phyloP scores from a whole-genome alignment of 805 yeast species.

The Kockiozyma suomiensis region DNA sequence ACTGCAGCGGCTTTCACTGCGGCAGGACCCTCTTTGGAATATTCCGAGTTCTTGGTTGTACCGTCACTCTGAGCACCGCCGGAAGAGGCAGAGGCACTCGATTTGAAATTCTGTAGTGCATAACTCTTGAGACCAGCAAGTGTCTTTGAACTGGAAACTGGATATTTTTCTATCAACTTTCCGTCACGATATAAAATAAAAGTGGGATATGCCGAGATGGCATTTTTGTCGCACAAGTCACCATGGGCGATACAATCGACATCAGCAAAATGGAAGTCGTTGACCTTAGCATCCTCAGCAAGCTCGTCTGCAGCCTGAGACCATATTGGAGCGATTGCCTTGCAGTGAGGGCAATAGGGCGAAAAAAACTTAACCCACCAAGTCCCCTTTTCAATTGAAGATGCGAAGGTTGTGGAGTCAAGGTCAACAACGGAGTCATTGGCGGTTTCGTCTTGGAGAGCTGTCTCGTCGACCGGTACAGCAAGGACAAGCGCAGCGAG shows the following conservation, averaged over 20 bases:
- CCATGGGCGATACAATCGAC: conserved; percentile 87
- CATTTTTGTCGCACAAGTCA: conserved; percentile 75
- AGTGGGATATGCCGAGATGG: conserved; percentile 67
- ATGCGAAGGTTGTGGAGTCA: conserved; percentile 17
- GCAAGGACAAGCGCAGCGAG: conserved; percentile 9
- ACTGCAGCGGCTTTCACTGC: neutral
- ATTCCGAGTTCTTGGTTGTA: neutral
- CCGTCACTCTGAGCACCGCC: conserved; percentile 11
- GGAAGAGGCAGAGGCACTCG: neutral
- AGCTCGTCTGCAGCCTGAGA: conserved; percentile 59
- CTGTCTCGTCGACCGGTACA: conserved; percentile 6
- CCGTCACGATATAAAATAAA: conserved; percentile 60
- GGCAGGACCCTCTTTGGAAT: neutral
- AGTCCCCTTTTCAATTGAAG: conserved; percentile 47
- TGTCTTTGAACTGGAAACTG: conserved; percentile 12
- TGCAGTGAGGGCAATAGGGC: conserved; percentile 88
- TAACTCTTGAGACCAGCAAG: conserved; percentile 24
- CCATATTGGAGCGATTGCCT: conserved; percentile 80
- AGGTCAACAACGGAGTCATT: conserved; percentile 25
- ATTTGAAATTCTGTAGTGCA: conserved; percentile 15
- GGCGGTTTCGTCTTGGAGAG: neutral
- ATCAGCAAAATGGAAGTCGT: conserved; percentile 61
- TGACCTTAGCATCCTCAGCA: conserved; percentile 50
- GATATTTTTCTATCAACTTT: conserved; percentile 36
- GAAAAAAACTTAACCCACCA: conserved; percentile 87